Evolutionary conservation across 2,329 filamentous ascomycete genomes (phyloP).

Genomic region (Paecilomyces formosus): DNA sequence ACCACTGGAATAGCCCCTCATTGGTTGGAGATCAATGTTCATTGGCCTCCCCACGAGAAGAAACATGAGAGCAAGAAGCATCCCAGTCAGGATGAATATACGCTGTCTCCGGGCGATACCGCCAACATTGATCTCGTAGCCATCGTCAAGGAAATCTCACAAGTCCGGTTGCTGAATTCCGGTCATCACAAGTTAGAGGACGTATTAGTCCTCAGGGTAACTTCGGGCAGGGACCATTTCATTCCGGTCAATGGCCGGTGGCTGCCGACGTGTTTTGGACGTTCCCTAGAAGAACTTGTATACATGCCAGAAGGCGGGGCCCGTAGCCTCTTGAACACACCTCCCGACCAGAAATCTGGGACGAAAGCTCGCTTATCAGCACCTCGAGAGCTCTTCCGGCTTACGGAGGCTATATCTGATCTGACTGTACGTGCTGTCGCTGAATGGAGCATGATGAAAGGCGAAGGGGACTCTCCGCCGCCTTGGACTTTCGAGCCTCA

Average conservation of each 20-base stretch:
- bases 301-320: constrained; percentile 72
- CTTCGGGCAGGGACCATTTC: constrained; percentile 83
- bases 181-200: constrained; percentile 64
- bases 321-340: constrained; percentile 51
- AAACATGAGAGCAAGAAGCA: constrained; percentile 18
- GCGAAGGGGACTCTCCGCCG: constrained; percentile 26
- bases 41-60: constrained; percentile 40
- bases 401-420: constrained; percentile 72
- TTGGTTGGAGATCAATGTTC: constrained; percentile 67
- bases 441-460: constrained; percentile 54
- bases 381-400: constrained; percentile 78
- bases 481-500: constrained; percentile 47
- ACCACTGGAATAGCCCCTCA: constrained; percentile 39
- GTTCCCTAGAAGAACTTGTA: constrained; percentile 82
- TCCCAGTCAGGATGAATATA: constrained; percentile 44
- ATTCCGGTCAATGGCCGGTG: constrained; percentile 72
- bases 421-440: constrained; percentile 51
- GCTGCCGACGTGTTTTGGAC: constrained; percentile 74
- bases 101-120: constrained; percentile 78
- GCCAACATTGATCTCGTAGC: constrained; percentile 62
- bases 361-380: constrained; percentile 58
- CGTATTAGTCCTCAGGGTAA: constrained; percentile 76
- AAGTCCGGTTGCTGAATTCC: constrained; percentile 66
- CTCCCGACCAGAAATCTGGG: constrained; percentile 21
- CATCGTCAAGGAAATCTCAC: constrained; percentile 55